Base-by-base conservation (phyloP, 2,329 filamentous ascomycete genomes). In the Alternaria alternata region DNA sequence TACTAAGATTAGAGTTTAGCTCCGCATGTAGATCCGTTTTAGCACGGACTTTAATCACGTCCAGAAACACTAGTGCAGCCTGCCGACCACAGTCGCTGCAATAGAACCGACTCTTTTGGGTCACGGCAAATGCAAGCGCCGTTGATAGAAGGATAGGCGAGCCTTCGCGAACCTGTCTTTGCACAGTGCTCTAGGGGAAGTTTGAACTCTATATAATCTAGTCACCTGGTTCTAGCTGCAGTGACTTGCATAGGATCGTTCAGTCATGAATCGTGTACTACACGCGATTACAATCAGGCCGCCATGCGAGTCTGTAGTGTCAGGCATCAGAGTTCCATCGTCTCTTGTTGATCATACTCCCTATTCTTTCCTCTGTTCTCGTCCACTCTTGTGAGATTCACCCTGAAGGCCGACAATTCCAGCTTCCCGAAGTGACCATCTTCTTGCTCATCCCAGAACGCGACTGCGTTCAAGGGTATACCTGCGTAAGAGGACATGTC, bases 341-440 rank as follows among this genome's bases (percentile, higher is more conserved):
- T n/a, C n/a, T 57, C 54, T 34, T 63, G 57, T 39, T 54, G 47
- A 32, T 42, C 54, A 16, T 47, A 16, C 3, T 22, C 20, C 14
- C 24, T 1, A 32, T 44, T 26, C 9, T 11, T 5, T 26, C 49
- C 22, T 12, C 18, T 34, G 34, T 30, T 39, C 36, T 24, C 14
- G 2, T 59, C 49, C 8, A 42, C 56, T 43, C 62, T 64, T 4
- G 64, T 71, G 24, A 76, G 38, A 22, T 70, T 76, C 2, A 71
- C 68, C 28, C 74, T 63, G 44, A 78, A 80, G 3, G 69, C 78
- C 18, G 72, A 66, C 7, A 79, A 58, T 54, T 79, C 75, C 4
- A 79, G 46, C 18, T 52, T 69, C 3, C 68, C 58, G n/a, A 71
- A 68, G 3, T 39, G 32, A 0, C 57, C 63, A 8, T 57, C 58